Evolutionary conservation across 345 rosid genomes (phyloP), one percentile per base, ranked within the genome.

Genomic region (Eucalyptus lansdowneana): DNA sequence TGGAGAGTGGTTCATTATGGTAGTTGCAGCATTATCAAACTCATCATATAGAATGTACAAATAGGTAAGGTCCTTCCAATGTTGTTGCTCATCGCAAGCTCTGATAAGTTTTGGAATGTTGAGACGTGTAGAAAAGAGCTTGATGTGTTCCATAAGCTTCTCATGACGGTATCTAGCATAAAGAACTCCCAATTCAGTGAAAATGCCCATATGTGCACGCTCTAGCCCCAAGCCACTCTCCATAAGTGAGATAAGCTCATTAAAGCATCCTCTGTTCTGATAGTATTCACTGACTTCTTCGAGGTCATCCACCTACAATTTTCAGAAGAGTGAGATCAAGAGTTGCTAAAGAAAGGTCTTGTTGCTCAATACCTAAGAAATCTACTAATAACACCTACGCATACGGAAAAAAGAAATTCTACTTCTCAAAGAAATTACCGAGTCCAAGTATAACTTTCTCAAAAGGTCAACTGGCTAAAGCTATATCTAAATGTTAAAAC

Each of bases 191-290:
- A 98, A 93, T 94, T 98, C 99, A 1, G 99, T 98, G 90, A 98
- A 98, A 83, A 98, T 98, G 49, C 99, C 99, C 99, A 98, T 98
- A 92, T 98, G 99, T 50, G 99, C 99, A 50, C 99, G 98, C 93
- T 98, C 99, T 81, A 98, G 93, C 80, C 99, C 99, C 83, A 98
- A 92, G 87, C 99, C 99, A 92, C 99, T 98, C 94, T 98, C 99
- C 99, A 98, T 96, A 87, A 98, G 99, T 89, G 99, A 97, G 91
- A 98, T 98, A 88, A 98, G 88, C 88, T 98, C 99, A 94, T 93
- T 98, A 94, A 98, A 98, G 95, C 95, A 94, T 69, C 99, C 99
- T 94, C 97, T 95, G 93, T 98, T 97, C 95, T 98, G 99, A 92
- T 98, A 98, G 91, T 89, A 98, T 89, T 98, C 98, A 40, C 99